Conservation (phyloP, 352 stramenopile genomes). For the Globisporangium abappressorium region DNA sequence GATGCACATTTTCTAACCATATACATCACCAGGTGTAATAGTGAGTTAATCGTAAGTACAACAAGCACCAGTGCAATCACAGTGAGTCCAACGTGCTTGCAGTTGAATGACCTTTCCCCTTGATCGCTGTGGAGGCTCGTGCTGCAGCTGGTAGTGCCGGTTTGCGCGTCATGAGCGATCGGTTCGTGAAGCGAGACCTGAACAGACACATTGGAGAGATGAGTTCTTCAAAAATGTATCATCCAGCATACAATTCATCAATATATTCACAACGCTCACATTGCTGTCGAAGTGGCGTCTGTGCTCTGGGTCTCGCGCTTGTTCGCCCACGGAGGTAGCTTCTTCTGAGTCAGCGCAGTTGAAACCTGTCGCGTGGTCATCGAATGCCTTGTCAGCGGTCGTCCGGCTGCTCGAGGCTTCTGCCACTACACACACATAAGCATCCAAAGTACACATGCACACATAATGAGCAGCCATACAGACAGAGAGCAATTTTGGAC, state of each 20-base stretch:
- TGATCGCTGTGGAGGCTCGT: neutral
- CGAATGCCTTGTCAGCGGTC: slow-evolving; percentile 7
- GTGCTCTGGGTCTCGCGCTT: slow-evolving; percentile 18
- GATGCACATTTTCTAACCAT: slow-evolving; percentile 14
- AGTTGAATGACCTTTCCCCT: slow-evolving; percentile 14
- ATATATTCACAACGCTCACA: slow-evolving; percentile 1
- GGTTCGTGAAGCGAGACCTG: slow-evolving; percentile 18
- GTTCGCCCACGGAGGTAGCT: slow-evolving; percentile 19
- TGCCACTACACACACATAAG: slow-evolving; percentile 10
- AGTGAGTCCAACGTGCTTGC: neutral
- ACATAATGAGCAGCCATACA: neutral
- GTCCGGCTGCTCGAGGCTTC: slow-evolving; percentile 1
- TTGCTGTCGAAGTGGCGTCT: slow-evolving; percentile 13
- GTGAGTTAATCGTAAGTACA: too few species aligned
- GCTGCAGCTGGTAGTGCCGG: slow-evolving; percentile 10
- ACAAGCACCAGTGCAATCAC: neutral
- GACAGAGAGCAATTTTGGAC: neutral
- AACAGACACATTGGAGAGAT: neutral
- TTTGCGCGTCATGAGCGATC: slow-evolving; percentile 10
- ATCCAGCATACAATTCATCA: neutral
- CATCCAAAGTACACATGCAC: neutral
- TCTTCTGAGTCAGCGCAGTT: slow-evolving; percentile 3
- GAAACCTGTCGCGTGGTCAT: slow-evolving; percentile 7
- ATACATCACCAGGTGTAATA: neutral
- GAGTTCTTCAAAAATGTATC: neutral